Base-by-base conservation (phyloP, 2,329 filamentous ascomycete genomes). In the Talaromyces pinophilus region DNA sequence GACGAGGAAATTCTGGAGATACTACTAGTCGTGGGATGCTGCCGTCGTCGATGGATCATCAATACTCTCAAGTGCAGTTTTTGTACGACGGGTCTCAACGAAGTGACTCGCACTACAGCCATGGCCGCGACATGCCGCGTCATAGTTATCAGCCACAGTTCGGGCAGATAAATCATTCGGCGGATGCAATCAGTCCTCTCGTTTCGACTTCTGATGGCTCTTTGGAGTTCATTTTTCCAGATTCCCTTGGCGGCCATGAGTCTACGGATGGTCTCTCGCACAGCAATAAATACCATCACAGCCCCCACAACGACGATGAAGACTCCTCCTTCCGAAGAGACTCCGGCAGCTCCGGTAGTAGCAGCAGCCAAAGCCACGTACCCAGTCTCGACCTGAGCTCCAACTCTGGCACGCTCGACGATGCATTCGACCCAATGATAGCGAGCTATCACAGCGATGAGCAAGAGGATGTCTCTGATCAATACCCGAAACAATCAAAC, bases 1-100 rank as follows among this genome's bases (percentile, higher is more conserved):
- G 84, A 50, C 83, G 87, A 70, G 84, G 88, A 40, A 72, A 69
- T 63, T 70, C 74, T 11, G 75, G 74, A 33, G 77, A 80, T 64
- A 71, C 74, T n/a, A 72, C 74, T 19, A 71, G 71, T 48, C 71
- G 73, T 30, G 69, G 72, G 17, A 65, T 70, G 70, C 73, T 22
- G 72, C 73, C 19, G 67, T 80, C 60, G 73, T 75, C 38, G 72
- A 73, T 62, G 66, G 68, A 60, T 19, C 63, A 55, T 48, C 55
- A 60, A 46, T 46, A 78, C 63, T 73, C 76, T 52, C 75, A 78
- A 60, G 70, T 78, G 61, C 67, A 73, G 59, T 70, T 79, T 59
- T 70, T 77, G 70, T 72, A 79, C 67, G 76, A 79, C 66, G 65
- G 73, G 1, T 70, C 70, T 17, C 76, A 76, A 46, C 74, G 76